Evolutionary conservation across 129 eudicot species (phyloP).

Genomic region (Tagetes patula): DNA sequence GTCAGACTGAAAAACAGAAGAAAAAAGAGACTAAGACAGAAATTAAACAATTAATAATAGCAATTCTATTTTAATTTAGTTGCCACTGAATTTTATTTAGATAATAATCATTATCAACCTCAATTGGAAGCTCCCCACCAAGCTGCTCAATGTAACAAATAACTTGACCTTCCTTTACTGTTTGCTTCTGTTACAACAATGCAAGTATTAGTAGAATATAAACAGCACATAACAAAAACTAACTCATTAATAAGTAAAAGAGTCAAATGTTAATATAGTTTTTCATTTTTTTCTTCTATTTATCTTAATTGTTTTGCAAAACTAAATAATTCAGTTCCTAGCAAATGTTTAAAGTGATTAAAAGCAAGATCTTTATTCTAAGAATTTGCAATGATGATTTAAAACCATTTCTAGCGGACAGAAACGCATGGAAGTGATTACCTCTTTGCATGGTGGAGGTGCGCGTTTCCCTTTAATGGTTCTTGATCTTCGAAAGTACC

Average conservation of each 20-base stretch:
- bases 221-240: neutral
- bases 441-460: conserved; percentile 95
- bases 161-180: conserved; percentile 88
- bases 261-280: too few species aligned
- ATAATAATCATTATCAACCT: conserved; percentile 46
- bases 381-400: too few species aligned
- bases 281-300: too few species aligned
- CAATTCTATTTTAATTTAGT: neutral
- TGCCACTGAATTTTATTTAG: neutral
- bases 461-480: conserved; percentile 70
- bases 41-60: neutral
- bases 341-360: too few species aligned
- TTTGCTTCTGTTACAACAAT: conserved; percentile 57
- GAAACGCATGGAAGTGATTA: conserved; percentile 14
- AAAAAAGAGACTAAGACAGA: neutral
- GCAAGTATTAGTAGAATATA: conserved; percentile 14
- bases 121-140: conserved; percentile 70
- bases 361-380: too few species aligned
- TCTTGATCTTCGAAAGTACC: conserved; percentile 74
- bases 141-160: conserved; percentile 90
- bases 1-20: conserved; percentile 52
- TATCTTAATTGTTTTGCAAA: too few species aligned
- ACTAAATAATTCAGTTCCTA: too few species aligned
- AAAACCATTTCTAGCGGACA: too few species aligned
- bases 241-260: neutral